Conservation (phyloP, 1,139 yeast species). For the Scheffersomyces illinoinensis region DNA sequence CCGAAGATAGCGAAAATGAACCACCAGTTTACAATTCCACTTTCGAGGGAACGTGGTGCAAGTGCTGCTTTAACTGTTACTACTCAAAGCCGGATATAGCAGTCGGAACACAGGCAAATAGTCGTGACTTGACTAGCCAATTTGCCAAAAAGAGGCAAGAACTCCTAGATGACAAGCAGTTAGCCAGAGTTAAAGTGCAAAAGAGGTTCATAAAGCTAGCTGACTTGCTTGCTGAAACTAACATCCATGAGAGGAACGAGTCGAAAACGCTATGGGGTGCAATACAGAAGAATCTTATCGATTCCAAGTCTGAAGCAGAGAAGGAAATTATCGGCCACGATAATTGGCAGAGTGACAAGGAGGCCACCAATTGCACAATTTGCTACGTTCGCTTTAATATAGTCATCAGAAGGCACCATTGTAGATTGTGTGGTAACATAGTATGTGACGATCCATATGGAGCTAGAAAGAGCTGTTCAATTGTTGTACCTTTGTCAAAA, state of each 20-base stretch:
- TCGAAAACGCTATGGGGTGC: constrained; percentile 12
- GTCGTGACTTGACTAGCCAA: constrained; percentile 43
- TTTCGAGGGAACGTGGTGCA: constrained; percentile 60
- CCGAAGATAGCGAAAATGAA: constrained; percentile 26
- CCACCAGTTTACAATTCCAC: constrained; percentile 31
- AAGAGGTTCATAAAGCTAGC: constrained; percentile 56
- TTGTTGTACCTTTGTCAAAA: constrained; percentile 60
- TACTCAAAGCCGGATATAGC: constrained; percentile 54
- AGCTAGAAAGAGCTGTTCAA: constrained; percentile 56
- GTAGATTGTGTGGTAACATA: constrained; percentile 78
- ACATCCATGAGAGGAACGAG: constrained; percentile 17
- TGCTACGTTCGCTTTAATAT: constrained; percentile 62
- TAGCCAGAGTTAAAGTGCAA: constrained; percentile 60
- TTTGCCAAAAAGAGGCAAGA: constrained; percentile 45
- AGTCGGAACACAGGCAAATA: constrained; percentile 37
- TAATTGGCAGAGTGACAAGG: constrained; percentile 67
- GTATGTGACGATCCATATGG: constrained; percentile 69
- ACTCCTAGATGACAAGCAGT: constrained; percentile 41
- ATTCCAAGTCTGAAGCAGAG: constrained; percentile 35
- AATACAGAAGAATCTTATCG: constrained; percentile 11
- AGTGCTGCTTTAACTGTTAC: constrained; percentile 70
- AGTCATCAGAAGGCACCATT: constrained; percentile 77
- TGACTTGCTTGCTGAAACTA: constrained; percentile 22
- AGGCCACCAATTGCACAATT: constrained; percentile 56
- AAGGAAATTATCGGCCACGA: constrained; percentile 46